Evolutionary conservation across 2,329 filamentous ascomycete genomes (phyloP).

Genomic region (Talaromyces verruculosus): DNA sequence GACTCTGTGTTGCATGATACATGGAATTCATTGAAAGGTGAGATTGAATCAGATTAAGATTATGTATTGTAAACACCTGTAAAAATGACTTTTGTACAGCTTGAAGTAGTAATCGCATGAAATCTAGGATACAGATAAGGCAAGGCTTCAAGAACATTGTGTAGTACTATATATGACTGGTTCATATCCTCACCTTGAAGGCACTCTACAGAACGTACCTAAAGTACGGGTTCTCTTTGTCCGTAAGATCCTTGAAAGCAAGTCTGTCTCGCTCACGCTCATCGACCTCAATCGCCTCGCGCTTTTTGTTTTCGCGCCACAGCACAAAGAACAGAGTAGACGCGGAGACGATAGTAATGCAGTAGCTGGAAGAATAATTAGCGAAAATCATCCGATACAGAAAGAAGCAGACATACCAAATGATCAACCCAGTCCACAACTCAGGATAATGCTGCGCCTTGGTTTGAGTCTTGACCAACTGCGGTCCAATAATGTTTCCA

Average conservation of each 20-base stretch:
- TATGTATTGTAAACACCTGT: not conserved
- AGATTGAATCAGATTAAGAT: not conserved
- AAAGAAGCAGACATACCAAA: slow-evolving; percentile 44
- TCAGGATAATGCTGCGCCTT: slow-evolving; percentile 67
- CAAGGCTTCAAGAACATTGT: too few relatives aligned
- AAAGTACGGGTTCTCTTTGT: slow-evolving; percentile 68
- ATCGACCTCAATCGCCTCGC: slow-evolving; percentile 52
- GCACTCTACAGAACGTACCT: slow-evolving; percentile 53
- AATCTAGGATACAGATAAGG: too few relatives aligned
- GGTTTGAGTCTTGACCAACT: slow-evolving; percentile 67
- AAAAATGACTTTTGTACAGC: not conserved
- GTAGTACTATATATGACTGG: too few relatives aligned
- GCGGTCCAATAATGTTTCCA: slow-evolving; percentile 73
- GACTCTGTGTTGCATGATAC: not conserved
- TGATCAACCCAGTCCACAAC: slow-evolving; percentile 68
- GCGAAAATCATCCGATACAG: not conserved
- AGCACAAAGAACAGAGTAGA: slow-evolving; percentile 60
- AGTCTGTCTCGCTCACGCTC: slow-evolving; percentile 63
- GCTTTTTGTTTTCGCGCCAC: slow-evolving; percentile 57
- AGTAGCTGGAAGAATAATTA: slow-evolving; percentile 7
- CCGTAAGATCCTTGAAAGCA: slow-evolving; percentile 68
- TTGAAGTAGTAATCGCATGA: not conserved
- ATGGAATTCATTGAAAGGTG: not conserved
- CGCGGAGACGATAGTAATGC: slow-evolving; percentile 61
- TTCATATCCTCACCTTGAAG: too few relatives aligned